These are phyloP conservation scores for Boletus rubroflammeus DNA, from an alignment of 768 basidiomycete genomes.

Conservation along the genomic window DNA sequence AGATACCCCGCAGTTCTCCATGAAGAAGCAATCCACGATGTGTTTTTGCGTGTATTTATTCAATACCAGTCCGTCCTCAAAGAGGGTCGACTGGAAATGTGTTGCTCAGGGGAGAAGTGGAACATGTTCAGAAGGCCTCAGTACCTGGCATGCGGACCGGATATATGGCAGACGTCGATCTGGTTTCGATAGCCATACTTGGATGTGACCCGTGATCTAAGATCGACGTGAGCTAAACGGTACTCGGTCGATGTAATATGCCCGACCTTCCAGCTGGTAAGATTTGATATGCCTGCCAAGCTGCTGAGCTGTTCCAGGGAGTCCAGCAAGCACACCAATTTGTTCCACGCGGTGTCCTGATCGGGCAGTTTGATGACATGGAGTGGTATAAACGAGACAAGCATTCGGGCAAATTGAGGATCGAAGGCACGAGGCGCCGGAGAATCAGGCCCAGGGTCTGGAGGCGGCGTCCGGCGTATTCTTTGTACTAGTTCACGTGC, in stretches of 20 bases:
- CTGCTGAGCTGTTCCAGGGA: conserved; percentile 52
- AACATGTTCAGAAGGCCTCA: conserved; percentile 8
- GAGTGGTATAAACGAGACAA: conserved; percentile 67
- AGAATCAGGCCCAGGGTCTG: conserved; percentile 42
- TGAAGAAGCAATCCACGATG: conserved; percentile 61
- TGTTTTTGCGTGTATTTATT: conserved; percentile 48
- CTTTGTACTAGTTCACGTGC: conserved; percentile 17
- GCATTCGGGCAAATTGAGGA: conserved; percentile 58
- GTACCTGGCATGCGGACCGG: conserved; percentile 62
- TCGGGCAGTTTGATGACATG: conserved; percentile 53
- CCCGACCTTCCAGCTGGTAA: conserved; percentile 63
- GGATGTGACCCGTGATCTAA: conserved; percentile 50
- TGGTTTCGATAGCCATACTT: conserved; percentile 43
- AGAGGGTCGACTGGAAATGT: conserved; percentile 50
- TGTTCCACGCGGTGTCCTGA: conserved; percentile 49
- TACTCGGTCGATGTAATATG: not conserved
- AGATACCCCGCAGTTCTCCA: conserved; percentile 55
- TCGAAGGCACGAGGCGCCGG: conserved; percentile 57
- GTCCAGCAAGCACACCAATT: conserved; percentile 47
- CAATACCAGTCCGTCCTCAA: conserved; percentile 51
- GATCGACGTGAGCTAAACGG: not conserved
- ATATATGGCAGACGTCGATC: conserved; percentile 50
- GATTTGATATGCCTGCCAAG: conserved; percentile 40
- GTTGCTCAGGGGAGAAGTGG: not conserved
- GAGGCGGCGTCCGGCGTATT: conserved; percentile 28